Conservation (phyloP, 352 stramenopile genomes). For the Phytophthora uliginosa region DNA sequence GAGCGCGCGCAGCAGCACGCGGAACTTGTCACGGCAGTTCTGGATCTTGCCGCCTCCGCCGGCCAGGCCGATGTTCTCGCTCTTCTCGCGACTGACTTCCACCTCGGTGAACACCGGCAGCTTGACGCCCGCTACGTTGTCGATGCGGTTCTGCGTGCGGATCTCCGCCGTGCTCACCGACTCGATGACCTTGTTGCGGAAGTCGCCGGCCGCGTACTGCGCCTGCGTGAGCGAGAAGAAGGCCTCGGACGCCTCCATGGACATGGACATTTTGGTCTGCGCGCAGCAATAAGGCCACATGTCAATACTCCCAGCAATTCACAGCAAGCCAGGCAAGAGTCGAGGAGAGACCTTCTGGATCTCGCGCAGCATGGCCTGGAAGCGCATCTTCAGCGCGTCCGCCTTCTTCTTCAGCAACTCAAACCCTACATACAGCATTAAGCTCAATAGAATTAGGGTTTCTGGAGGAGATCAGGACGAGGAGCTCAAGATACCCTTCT, state of each 20-base stretch:
- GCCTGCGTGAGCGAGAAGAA: slow-evolving; percentile 99
- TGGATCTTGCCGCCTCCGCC: slow-evolving; percentile 99
- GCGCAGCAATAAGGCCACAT: not conserved
- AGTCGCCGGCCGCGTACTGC: slow-evolving; percentile 99
- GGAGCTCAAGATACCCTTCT: slow-evolving; percentile 70
- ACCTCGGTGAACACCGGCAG: slow-evolving; percentile 98
- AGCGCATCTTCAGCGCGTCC: slow-evolving; percentile 98
- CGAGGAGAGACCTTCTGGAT: slow-evolving; percentile 77
- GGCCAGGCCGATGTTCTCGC: slow-evolving; percentile 96
- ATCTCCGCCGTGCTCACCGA: slow-evolving; percentile 96
- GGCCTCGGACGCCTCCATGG: slow-evolving; percentile 91
- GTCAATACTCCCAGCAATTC: not conserved
- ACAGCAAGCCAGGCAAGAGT: not conserved
- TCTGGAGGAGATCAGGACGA: not conserved
- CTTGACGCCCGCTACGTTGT: slow-evolving; percentile 99
- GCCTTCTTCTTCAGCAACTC: slow-evolving; percentile 98
- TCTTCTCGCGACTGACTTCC: slow-evolving; percentile 95
- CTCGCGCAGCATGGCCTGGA: slow-evolving; percentile 89
- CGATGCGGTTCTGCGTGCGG: slow-evolving; percentile 97
- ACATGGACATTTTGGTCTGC: slow-evolving; percentile 91
- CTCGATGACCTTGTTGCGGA: slow-evolving; percentile 97
- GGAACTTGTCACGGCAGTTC: slow-evolving; percentile 93
- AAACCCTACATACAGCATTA: slow-evolving; percentile 56
- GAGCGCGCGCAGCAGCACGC: slow-evolving; percentile 81
- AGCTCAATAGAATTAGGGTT: slow-evolving; percentile 1